phyloP scores from a whole-genome alignment of 1,284 basidiomycete genomes.

The Fomitopsis schrenkii region DNA sequence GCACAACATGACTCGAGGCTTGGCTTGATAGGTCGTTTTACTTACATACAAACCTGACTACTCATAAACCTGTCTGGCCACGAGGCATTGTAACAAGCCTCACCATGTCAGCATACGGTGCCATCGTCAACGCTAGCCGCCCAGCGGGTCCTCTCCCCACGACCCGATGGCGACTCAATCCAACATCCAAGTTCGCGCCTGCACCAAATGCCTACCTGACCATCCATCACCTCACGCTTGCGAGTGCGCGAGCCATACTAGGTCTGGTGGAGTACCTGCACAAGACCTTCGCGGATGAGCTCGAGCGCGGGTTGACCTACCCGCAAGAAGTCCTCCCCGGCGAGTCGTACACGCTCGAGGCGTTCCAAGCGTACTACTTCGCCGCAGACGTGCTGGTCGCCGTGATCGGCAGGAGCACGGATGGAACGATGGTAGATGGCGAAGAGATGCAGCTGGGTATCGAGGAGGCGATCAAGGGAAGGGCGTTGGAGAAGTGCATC shows the following conservation, averaged over 20 bases:
- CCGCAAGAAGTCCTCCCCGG: slow-evolving; percentile 60
- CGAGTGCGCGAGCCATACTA: slow-evolving; percentile 35
- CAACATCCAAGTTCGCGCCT: slow-evolving; percentile 2
- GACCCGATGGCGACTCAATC: slow-evolving; percentile 22
- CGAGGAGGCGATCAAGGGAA: slow-evolving; percentile 40
- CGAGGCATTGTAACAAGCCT: no score
- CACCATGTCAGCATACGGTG: slow-evolving; percentile 31
- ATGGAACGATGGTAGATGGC: slow-evolving; percentile 22
- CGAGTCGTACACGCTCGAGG: slow-evolving; percentile 44
- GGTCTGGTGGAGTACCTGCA: slow-evolving; percentile 64
- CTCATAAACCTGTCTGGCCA: no score
- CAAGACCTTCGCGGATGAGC: slow-evolving; percentile 64
- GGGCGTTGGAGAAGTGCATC: slow-evolving; percentile 65
- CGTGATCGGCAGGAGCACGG: slow-evolving; percentile 35
- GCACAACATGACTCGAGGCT: no score
- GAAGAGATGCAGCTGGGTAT: slow-evolving; percentile 33
- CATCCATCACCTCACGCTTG: slow-evolving; percentile 63
- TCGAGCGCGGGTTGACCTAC: slow-evolving; percentile 78
- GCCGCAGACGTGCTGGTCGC: slow-evolving; percentile 75
- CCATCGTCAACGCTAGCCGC: slow-evolving; percentile 12
- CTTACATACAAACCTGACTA: no score
- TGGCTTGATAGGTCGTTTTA: no score
- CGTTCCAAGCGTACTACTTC: slow-evolving; percentile 74
- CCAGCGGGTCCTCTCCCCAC: slow-evolving; percentile 16
- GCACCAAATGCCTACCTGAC: slow-evolving; percentile 29